Percentiles rank a stretch among this genome's conserved stretches.
These are phyloP conservation scores for Fusarium cyanostomum DNA, from an alignment of 2,329 filamentous ascomycete species.

Conservation along the genomic window DNA sequence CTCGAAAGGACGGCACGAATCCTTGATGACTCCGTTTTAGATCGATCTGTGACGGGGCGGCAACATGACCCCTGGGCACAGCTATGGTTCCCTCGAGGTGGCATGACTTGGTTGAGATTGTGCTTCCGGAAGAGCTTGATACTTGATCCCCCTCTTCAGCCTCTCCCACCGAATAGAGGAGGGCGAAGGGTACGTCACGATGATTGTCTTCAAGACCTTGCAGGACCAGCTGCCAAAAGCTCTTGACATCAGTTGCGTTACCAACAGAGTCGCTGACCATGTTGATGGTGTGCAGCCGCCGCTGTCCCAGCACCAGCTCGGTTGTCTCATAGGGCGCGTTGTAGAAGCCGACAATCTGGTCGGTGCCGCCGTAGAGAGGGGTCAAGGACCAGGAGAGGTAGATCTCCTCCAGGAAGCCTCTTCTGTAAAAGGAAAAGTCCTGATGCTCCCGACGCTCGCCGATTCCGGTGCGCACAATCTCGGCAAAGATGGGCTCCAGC, in stretches of 20 bases:
- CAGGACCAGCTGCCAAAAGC: constrained; percentile 48
- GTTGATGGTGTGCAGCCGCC: constrained; percentile 48
- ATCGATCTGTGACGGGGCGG: constrained; percentile 48
- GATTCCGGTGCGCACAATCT: constrained; percentile 49
- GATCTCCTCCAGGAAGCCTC: constrained; percentile 52
- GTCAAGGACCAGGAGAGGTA: constrained; percentile 52
- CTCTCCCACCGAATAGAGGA: constrained; percentile 54
- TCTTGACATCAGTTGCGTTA: constrained; percentile 47
- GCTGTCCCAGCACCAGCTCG: constrained; percentile 45
- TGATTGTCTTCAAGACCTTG: constrained; percentile 48
- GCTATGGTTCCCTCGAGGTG: constrained; percentile 49
- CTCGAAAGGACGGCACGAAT: constrained; percentile 50
- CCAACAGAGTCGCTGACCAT: constrained; percentile 45
- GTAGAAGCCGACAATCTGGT: constrained; percentile 51
- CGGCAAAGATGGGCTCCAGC: constrained; percentile 46
- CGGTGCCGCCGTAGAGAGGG: constrained; percentile 50
- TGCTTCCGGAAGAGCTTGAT: constrained; percentile 48
- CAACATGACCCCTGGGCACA: constrained; percentile 47
- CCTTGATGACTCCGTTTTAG: constrained; percentile 48
- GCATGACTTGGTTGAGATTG: constrained; percentile 49
- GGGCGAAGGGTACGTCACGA: constrained; percentile 52
- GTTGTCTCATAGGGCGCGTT: constrained; percentile 53
- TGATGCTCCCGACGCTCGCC: constrained; percentile 49
- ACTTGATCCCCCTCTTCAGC: constrained; percentile 48
- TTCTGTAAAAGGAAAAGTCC: constrained; percentile 45